Base-by-base conservation (phyloP, 371 early-diverging fungal genomes). In the Phascolomyces articulosus region DNA sequence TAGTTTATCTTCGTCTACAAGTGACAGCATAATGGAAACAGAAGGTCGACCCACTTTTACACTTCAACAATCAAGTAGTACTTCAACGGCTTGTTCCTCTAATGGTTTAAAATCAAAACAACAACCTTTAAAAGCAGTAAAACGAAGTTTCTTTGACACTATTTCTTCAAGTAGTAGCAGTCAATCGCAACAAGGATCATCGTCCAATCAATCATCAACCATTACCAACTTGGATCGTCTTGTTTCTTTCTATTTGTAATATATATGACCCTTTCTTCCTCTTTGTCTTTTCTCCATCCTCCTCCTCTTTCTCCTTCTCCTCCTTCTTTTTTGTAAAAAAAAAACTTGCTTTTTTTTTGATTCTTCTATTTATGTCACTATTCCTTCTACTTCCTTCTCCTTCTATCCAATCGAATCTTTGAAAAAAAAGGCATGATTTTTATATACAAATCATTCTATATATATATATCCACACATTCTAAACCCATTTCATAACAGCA, bases 181-280 rank as follows among this genome's bases (percentile, higher is more conserved):
- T 40, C 57, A 57, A 15, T 24, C 20, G 10, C 57, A n/a, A 38
- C 21, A 40, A 57, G n/a, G 3, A 26, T 9, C 24, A n/a, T 3
- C 23, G 29, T 40, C 47, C 6, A 40, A 28, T 34, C 34, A 34
- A 24, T 58, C 40, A 3, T 59, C 60, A 41, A 59, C 18, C 15
- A 59, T 40, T 23, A 24, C 34, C 8, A 59, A 59, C 28, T 28
- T 59, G 28, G 60, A 59, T 59, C 60, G 60, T 7, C 60, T 59
- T 9, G 60, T 59, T 23, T 59, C 60, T 7, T 59, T 59, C 26
- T 59, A 59, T 9, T 29, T 59, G 20, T 59, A 29, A 59, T 18
- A 20, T n/a, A n/a, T 38, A 8, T 41, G 4, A 20, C 28, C 26
- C 16, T 24, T 40, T n/a, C 24, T 59, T 47, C 40, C 24, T 27